These are phyloP conservation scores for Penstemon eatonii DNA, from an alignment of 257 asterid species.

Conservation along the genomic window DNA sequence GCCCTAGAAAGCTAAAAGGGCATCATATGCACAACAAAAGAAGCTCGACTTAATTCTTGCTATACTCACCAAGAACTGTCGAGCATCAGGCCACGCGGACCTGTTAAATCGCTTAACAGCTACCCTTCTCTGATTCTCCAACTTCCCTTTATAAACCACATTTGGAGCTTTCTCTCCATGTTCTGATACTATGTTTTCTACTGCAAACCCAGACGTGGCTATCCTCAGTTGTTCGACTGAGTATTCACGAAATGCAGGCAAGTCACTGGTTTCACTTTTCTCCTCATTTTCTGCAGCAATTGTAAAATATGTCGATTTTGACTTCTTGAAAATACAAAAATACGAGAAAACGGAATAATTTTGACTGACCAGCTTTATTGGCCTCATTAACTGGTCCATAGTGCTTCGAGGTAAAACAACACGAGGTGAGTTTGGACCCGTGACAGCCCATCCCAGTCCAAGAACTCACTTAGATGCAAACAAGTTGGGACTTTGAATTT, in stretches of 20 bases:
- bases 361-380: constrained; percentile 38
- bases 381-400: constrained; percentile 48
- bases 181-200: constrained; percentile 89
- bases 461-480: constrained; percentile 13
- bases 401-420: constrained; percentile 50
- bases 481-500: constrained; percentile 25
- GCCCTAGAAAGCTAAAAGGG: constrained; percentile 15
- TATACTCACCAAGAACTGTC: constrained; percentile 80
- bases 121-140: constrained; percentile 79
- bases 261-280: constrained; percentile 65
- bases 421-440: constrained; percentile 44
- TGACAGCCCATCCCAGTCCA: constrained; percentile 51
- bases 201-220: constrained; percentile 90
- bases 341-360: background rate
- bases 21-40: background rate
- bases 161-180: constrained; percentile 98
- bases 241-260: constrained; percentile 80
- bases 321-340: background rate
- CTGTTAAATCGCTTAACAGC: constrained; percentile 95
- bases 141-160: constrained; percentile 85
- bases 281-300: constrained; percentile 64
- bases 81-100: constrained; percentile 84
- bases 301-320: constrained; percentile 13
- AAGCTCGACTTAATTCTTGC: background rate
- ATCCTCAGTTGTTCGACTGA: constrained; percentile 77